A percentile compares a stretch with the other conserved stretches of the same genome.
Evolutionary conservation across 1,284 basidiomycete species (phyloP).

Genomic region (Phenoliferia sp.): DNA sequence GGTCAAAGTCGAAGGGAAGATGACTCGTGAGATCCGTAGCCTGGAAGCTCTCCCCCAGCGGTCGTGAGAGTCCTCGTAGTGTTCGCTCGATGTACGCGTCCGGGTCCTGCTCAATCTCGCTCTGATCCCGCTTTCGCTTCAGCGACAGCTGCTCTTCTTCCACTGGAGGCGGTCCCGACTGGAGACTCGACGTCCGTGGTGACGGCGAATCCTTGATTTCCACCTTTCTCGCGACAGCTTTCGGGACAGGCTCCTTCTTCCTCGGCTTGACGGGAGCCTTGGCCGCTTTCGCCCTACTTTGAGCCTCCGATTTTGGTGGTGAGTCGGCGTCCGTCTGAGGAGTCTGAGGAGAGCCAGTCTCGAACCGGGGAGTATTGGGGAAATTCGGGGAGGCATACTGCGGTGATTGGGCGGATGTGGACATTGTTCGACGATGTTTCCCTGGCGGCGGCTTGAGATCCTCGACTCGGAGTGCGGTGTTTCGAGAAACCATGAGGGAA

Average conservation of each 20-base stretch:
- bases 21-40: constrained; percentile 15
- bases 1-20: constrained; percentile 11
- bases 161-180: background rate
- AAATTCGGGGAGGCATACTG: constrained; percentile 4
- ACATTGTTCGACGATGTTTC: constrained; percentile 28
- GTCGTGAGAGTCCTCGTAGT: constrained; percentile 5
- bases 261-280: too few species aligned
- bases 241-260: constrained; percentile 5
- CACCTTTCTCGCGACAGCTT: constrained; percentile 1
- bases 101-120: constrained; percentile 32
- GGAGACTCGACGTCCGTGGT: background rate
- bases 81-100: constrained; percentile 31
- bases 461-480: constrained; percentile 27
- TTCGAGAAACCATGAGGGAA: constrained; percentile 24
- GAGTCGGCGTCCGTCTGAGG: constrained; percentile 13
- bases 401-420: constrained; percentile 10
- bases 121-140: constrained; percentile 34
- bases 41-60: background rate
- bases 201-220: background rate
- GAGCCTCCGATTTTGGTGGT: constrained; percentile 1
- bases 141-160: constrained; percentile 18
- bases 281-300: background rate
- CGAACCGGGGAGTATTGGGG: background rate
- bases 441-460: constrained; percentile 33
- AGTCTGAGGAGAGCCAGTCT: constrained; percentile 22